Evolutionary conservation across 2,329 filamentous ascomycete genomes (phyloP), one percentile per base, ranked within the genome.

Genomic region (Coniochaeta ligniaria): DNA sequence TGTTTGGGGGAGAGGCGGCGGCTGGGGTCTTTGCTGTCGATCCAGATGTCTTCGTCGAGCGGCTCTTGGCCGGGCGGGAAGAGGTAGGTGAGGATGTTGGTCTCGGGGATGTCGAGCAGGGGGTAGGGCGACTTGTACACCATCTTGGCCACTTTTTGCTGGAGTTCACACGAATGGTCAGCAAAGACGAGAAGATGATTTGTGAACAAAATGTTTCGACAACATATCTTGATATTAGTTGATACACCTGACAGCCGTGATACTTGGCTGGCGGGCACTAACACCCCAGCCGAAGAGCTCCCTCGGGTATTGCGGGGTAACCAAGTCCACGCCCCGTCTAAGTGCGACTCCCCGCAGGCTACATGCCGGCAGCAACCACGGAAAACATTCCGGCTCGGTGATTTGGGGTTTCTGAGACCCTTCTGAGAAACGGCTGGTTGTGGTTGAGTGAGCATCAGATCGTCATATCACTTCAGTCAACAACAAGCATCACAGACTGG

Each of bases 31-130:
- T 75, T 75, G 45, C 79, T 76, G 67, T 85, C 80, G 59, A 81
- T 75, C 81, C 81, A 85, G 62, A 84, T 70, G 7, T 82, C 80
- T 41, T 78, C 72, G 58, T 79, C 70, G 35, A 78, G 75, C 22
- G 72, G 68, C 17, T 66, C 60, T 59, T 69, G 60, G 31, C 60
- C 61, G 4, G 65, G 47, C 24, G 70, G 71, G 45, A 75, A 76
- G 45, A 76, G 63, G 61, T 75, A 75, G 36, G 65, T 69, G 41
- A 76, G 68, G 63, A 77, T 67, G 67, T 80, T 81, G 64, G 71
- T 76, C 70, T 78, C 72, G 8, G 77, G 77, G 33, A 81, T 75
- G 63, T 76, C 69, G 45, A 81, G 61, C 14, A 66, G 55, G 4
- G 75, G 75, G 61, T 76, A 81, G 2, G 72, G 75, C 7, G 78